Evolutionary conservation across 179 eudicot species (phyloP).

Genomic region (Beta macrorhiza): DNA sequence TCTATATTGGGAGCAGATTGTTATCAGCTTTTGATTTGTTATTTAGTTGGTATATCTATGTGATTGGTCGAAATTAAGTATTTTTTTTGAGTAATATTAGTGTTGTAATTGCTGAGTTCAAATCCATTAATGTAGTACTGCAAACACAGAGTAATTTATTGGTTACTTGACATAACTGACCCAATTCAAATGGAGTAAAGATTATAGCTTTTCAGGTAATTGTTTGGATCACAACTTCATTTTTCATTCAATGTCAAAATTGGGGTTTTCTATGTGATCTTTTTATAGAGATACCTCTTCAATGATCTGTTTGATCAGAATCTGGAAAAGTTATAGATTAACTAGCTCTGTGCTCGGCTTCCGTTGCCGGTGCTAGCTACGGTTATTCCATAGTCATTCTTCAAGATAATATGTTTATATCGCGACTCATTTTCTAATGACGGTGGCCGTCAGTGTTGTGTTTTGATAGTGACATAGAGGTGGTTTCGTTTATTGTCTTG

Average conservation of each 20-base stretch:
- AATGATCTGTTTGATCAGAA: not conserved
- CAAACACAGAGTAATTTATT: too few species aligned
- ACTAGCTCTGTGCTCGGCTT: not conserved
- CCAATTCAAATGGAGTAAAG: not conserved
- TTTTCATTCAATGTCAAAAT: too few species aligned
- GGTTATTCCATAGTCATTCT: not conserved
- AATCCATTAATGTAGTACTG: too few species aligned
- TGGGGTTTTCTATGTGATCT: not conserved
- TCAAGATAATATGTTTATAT: not conserved
- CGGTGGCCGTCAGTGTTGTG: not conserved
- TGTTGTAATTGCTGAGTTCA: too few species aligned
- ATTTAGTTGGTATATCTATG: too few species aligned
- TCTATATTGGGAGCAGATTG: too few species aligned
- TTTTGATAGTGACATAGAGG: not conserved
- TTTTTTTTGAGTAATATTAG: too few species aligned
- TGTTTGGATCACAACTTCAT: not conserved
- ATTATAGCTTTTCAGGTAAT: too few species aligned
- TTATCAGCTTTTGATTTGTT: too few species aligned
- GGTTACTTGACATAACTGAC: too few species aligned
- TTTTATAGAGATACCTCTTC: too few species aligned
- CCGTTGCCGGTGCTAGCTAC: not conserved
- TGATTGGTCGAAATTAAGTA: too few species aligned
- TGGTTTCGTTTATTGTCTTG: not conserved
- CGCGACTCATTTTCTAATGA: not conserved
- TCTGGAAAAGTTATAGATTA: not conserved